phyloP scores from a whole-genome alignment of 805 yeast species.

The Nakazawaea sp. region DNA sequence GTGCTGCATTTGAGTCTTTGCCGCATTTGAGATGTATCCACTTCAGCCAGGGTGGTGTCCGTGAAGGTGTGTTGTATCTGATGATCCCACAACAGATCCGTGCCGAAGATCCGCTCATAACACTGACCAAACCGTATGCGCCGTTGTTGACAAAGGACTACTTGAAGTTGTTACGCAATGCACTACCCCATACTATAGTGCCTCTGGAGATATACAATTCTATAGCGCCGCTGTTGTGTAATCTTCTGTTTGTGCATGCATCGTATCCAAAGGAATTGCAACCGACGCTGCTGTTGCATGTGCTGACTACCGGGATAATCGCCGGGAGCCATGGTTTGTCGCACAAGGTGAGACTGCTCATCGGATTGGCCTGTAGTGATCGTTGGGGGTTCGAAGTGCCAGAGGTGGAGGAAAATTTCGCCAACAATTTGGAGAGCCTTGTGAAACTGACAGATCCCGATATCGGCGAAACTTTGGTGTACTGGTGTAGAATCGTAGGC shows the following conservation, averaged over 20 bases:
- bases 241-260: slow-evolving; percentile 69
- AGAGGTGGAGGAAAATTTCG: slow-evolving; percentile 40
- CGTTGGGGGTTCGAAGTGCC: slow-evolving; percentile 81
- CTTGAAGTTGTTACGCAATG: slow-evolving; percentile 42
- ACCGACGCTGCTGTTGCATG: slow-evolving; percentile 65
- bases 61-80: slow-evolving; percentile 69
- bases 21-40: slow-evolving; percentile 57
- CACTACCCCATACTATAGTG: slow-evolving; percentile 43
- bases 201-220: slow-evolving; percentile 54
- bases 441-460: slow-evolving; percentile 35
- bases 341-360: slow-evolving; percentile 62
- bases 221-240: slow-evolving; percentile 65
- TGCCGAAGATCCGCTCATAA: slow-evolving; percentile 59
- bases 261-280: slow-evolving; percentile 73
- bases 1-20: slow-evolving; percentile 55
- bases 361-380: slow-evolving; percentile 70
- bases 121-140: slow-evolving; percentile 68
- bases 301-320: slow-evolving; percentile 68
- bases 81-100: slow-evolving; percentile 51
- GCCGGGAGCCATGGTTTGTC: slow-evolving; percentile 74
- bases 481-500: slow-evolving; percentile 74
- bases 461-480: slow-evolving; percentile 38
- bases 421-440: slow-evolving; percentile 37
- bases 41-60: slow-evolving; percentile 71
- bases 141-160: slow-evolving; percentile 57